These are phyloP conservation scores for Protomyces inouyei DNA, from an alignment of 1,139 yeast species.

Conservation along the genomic window DNA sequence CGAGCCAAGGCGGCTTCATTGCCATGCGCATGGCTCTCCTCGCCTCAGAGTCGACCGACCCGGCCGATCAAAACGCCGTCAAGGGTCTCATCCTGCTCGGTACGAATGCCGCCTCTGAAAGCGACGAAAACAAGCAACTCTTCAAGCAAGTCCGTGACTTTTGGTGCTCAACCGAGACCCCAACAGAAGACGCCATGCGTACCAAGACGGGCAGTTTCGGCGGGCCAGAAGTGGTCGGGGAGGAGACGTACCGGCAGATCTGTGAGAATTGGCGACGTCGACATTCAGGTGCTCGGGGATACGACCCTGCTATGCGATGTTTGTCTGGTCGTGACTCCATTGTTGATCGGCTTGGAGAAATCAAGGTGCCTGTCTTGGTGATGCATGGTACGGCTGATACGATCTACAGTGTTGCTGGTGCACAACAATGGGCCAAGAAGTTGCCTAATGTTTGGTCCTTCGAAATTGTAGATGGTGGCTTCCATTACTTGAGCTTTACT, in stretches of 20 bases:
- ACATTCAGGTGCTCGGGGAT: constrained; percentile 10
- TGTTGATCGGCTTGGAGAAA: neutral
- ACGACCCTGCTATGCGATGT: constrained; percentile 8
- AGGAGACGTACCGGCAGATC: neutral
- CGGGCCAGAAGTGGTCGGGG: constrained; percentile 8
- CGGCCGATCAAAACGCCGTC: neutral
- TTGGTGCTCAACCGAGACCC: constrained; percentile 4
- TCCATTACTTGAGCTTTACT: constrained; percentile 12
- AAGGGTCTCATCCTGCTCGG: constrained; percentile 14
- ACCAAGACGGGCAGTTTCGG: constrained; percentile 8
- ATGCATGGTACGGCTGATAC: constrained; percentile 15
- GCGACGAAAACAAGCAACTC: neutral
- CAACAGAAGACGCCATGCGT: neutral
- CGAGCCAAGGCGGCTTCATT: constrained; percentile 23
- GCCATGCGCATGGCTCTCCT: constrained; percentile 13
- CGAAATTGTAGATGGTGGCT: constrained; percentile 10
- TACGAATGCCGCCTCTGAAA: constrained; percentile 6
- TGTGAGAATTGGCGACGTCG: neutral
- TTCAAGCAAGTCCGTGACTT: constrained; percentile 8
- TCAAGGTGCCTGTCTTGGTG: neutral
- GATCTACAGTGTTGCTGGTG: constrained; percentile 5
- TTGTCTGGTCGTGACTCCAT: constrained; percentile 8
- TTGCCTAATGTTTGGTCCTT: constrained; percentile 2
- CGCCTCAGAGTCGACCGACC: neutral
- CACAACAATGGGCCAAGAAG: constrained; percentile 3